Conservation (phyloP, 805 yeast genomes). For the Saturnispora bothae region DNA sequence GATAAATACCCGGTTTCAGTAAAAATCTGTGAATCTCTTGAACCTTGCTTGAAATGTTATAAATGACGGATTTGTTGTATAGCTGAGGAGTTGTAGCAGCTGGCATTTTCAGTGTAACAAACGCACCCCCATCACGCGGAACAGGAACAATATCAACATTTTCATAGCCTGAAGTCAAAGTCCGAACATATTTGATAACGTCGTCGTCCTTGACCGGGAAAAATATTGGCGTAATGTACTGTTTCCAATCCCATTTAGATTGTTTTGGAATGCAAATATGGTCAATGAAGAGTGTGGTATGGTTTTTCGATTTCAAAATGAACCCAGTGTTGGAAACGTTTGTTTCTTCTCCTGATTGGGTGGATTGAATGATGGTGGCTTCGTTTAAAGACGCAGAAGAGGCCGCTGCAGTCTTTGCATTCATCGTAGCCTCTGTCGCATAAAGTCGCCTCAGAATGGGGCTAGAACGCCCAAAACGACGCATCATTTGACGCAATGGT, state of each 20-base stretch:
- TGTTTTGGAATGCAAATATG: slow-evolving; percentile 35
- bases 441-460: too few species aligned
- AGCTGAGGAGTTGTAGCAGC: slow-evolving; percentile 22
- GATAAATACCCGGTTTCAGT: slow-evolving; percentile 46
- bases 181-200: slow-evolving; percentile 21
- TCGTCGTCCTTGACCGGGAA: slow-evolving; percentile 30
- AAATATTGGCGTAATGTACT: slow-evolving; percentile 31
- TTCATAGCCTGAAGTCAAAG: slow-evolving; percentile 29
- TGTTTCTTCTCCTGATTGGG: slow-evolving; percentile 44
- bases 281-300: slow-evolving; percentile 47
- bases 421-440: too few species aligned
- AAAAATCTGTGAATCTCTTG: slow-evolving; percentile 22
- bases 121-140: slow-evolving; percentile 86
- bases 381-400: slow-evolving; percentile 16
- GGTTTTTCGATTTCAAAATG: slow-evolving; percentile 37
- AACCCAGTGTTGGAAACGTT: slow-evolving; percentile 50
- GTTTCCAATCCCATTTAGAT: slow-evolving; percentile 37
- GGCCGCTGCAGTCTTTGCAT: background rate
- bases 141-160: slow-evolving; percentile 53
- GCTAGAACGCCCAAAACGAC: too few species aligned
- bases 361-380: slow-evolving; percentile 25
- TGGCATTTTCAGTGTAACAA: slow-evolving; percentile 66
- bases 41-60: slow-evolving; percentile 11
- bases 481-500: too few species aligned
- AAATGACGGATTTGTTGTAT: slow-evolving; percentile 14